Base-by-base conservation (phyloP, 2,329 filamentous ascomycete species). In the Fusarium miscanthi region DNA sequence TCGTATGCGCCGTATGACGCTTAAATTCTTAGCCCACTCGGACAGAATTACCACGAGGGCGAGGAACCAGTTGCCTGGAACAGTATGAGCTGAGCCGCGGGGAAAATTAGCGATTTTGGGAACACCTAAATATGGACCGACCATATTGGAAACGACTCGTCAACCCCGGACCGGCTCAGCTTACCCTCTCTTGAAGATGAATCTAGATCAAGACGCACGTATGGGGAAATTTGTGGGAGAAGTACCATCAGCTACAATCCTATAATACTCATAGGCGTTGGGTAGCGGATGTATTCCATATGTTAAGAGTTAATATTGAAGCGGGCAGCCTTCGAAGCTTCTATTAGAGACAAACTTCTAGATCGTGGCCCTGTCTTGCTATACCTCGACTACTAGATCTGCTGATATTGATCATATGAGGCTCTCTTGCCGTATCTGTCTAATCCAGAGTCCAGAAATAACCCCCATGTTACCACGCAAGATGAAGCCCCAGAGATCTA, bases 31-130 rank as follows among this genome's bases (percentile, higher is more conserved):
- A 23, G 33, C 60, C 23, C 35, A 45, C 43, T 59, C 70, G 72
- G 74, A 25, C 61, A 74, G 61, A 76, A 69, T 75, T 75, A 72
- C 72, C 67, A 58, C 56, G 40, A 43, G 21, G 40, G 21, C 25
- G 19, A 43, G 52, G 61, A 63, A 56, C 35, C 21, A 58, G 66
- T 41, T 42, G 35, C 27, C 48, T 56, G 56, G 37, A 35, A 25
- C 40, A 13, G n/a, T 10, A 31, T 21, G 12, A 43, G n/a, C 31
- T 46, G 23, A 59, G 42, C 33, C n/a, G 43, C 23, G 38, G 49
- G 40, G 31, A 45, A 30, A 38, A 41, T 31, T 64, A 45, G 31
- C 51, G 37, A 40, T 48, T 72, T 53, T 69, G n/a, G 31, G 42
- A 31, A 35, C 27, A 52, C 41, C 14, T 54, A 19, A 23, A 31